Percentiles rank a stretch among this genome's conserved stretches.
These are phyloP conservation scores for Luzula sylvatica DNA, from an alignment of 176 grass and related monocot species.

Conservation along the genomic window DNA sequence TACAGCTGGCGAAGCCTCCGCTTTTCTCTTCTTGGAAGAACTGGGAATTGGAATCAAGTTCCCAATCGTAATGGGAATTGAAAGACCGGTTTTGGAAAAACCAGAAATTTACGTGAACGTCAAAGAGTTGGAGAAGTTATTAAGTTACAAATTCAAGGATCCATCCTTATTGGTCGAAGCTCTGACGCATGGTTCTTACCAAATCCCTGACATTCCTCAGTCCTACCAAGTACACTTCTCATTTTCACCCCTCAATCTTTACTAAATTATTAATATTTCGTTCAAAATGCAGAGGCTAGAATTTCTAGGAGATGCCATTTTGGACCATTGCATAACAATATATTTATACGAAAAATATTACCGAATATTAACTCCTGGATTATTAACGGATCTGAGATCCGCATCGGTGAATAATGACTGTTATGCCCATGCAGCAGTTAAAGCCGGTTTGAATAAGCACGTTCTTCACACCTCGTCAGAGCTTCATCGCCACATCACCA, in stretches of 20 bases:
- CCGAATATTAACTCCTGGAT: slow-evolving; percentile 47
- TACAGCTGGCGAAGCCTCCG: slow-evolving; percentile 42
- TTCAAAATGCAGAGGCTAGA: slow-evolving; percentile 62
- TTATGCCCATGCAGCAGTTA: slow-evolving; percentile 66
- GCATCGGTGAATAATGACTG: slow-evolving; percentile 65
- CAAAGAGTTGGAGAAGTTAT: slow-evolving; percentile 29
- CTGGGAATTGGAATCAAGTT: slow-evolving; percentile 50
- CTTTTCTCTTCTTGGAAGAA: slow-evolving; percentile 42
- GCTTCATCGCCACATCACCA: slow-evolving; percentile 30
- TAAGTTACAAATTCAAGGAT: slow-evolving; percentile 47
- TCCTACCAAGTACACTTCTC: slow-evolving; percentile 87
- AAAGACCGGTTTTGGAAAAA: slow-evolving; percentile 17
- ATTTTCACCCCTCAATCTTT: too few species aligned
- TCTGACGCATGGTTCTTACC: slow-evolving; percentile 65
- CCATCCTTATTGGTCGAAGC: slow-evolving; percentile 53
- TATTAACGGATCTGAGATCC: slow-evolving; percentile 74
- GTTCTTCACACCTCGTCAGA: slow-evolving; percentile 53
- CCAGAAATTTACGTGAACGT: slow-evolving; percentile 40
- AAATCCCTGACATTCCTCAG: slow-evolving; percentile 33
- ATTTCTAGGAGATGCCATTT: slow-evolving; percentile 69
- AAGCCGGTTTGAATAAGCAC: slow-evolving; percentile 61
- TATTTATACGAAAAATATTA: slow-evolving; percentile 59
- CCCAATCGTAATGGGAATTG: slow-evolving; percentile 18
- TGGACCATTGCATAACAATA: slow-evolving; percentile 57
- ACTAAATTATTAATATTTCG: not conserved